Evolutionary conservation across 1,284 basidiomycete species (phyloP).

Genomic region (Fomitiporia mediterranea): DNA sequence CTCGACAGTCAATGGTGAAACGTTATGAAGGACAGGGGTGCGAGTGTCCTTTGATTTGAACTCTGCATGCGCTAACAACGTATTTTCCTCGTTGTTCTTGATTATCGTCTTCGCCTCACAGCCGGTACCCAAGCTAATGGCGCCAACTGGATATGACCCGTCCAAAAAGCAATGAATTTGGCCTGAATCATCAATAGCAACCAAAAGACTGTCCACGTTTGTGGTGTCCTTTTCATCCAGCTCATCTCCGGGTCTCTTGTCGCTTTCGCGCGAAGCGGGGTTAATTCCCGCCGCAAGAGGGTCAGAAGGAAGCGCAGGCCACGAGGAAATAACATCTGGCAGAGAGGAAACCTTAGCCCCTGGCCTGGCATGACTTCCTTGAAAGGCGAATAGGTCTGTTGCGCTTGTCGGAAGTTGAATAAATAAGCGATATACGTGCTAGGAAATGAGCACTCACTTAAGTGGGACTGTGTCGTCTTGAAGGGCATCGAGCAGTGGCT

Average conservation of each 20-base stretch:
- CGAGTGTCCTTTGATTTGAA: slow-evolving; percentile 4
- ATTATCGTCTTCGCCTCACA: slow-evolving; percentile 42
- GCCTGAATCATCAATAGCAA: slow-evolving; percentile 53
- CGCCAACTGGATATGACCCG: slow-evolving; percentile 75
- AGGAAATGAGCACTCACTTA: slow-evolving; percentile 41
- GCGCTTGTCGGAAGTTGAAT: slow-evolving; percentile 40
- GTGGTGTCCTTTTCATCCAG: slow-evolving; percentile 48
- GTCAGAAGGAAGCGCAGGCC: slow-evolving; percentile 62
- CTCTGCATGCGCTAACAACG: slow-evolving; percentile 15
- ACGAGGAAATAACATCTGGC: slow-evolving; percentile 54
- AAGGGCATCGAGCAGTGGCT: slow-evolving; percentile 66
- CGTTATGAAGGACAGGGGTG: slow-evolving; percentile 27
- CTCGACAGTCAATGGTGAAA: slow-evolving; percentile 46
- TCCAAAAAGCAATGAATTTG: slow-evolving; percentile 65
- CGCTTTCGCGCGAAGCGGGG: slow-evolving; percentile 32
- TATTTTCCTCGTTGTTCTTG: slow-evolving; percentile 38
- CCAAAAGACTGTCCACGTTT: slow-evolving; percentile 59
- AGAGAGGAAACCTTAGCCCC: slow-evolving; percentile 36
- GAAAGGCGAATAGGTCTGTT: slow-evolving; percentile 73
- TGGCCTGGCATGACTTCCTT: slow-evolving; percentile 52
- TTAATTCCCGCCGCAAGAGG: slow-evolving; percentile 55
- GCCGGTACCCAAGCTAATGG: slow-evolving; percentile 38
- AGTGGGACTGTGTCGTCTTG: slow-evolving; percentile 58
- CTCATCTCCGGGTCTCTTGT: slow-evolving; percentile 35
- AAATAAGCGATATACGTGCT: background rate